Evolutionary conservation across 495 filamentous ascomycete species (phyloP).

Genomic region (Penicillium goetzii): DNA sequence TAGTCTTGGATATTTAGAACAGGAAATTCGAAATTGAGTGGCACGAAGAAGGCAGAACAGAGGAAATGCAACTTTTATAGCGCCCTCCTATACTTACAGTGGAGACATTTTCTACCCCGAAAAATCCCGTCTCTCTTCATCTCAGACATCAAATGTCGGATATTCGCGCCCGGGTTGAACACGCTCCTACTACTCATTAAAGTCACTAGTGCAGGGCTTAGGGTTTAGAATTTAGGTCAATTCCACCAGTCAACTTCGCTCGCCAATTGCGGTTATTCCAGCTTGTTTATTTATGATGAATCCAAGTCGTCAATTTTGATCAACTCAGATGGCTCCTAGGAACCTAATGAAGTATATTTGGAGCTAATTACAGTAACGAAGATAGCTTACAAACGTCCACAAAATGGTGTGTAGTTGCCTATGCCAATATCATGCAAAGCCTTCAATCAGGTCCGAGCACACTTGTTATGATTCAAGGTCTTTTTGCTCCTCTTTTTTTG

Average conservation of each 20-base stretch:
- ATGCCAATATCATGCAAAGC: conserved; percentile 1
- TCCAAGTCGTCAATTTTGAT: conserved; percentile 5
- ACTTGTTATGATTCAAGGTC: not conserved
- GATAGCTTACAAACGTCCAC: conserved; percentile 2
- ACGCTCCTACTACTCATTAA: conserved; percentile 2
- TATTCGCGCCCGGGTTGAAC: conserved; percentile 3
- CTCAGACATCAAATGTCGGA: conserved; percentile 4
- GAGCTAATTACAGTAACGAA: conserved; percentile 4
- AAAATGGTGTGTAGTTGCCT: conserved; percentile 3
- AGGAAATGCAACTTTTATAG: not conserved
- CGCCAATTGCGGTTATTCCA: not conserved
- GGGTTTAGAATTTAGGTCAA: not conserved
- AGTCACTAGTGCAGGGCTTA: not conserved
- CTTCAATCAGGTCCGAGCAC: conserved; percentile 2
- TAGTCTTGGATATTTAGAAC: too few species aligned
- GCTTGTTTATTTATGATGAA: conserved; percentile 3
- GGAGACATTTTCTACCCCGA: conserved; percentile 2
- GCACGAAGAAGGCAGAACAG: too few species aligned
- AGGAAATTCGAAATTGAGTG: too few species aligned
- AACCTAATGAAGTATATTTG: conserved; percentile 3
- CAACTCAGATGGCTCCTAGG: not conserved
- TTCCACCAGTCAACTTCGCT: not conserved
- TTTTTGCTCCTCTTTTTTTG: too few species aligned
- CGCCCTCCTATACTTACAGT: conserved; percentile 4
- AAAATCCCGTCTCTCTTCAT: conserved; percentile 3